These are phyloP conservation scores for Ustilago esculenta DNA, from an alignment of 1,284 basidiomycete genomes.

Conservation along the genomic window DNA sequence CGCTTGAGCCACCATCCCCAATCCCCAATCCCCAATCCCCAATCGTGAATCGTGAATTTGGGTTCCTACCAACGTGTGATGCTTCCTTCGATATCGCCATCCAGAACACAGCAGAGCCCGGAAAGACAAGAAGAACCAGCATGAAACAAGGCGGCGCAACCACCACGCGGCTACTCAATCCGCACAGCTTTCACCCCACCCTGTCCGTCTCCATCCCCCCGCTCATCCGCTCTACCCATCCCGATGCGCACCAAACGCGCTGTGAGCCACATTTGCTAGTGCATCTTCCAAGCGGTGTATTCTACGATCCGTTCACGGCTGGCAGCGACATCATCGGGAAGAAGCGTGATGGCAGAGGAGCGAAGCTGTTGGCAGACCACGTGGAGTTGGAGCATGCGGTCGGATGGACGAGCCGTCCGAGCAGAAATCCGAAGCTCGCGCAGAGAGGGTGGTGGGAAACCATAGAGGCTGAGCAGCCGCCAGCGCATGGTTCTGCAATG, in stretches of 20 bases:
- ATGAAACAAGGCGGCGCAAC: too few species aligned
- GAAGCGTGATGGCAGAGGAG: background rate
- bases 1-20: too few species aligned
- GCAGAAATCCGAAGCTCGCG: too few species aligned
- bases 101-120: too few species aligned
- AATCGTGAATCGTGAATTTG: too few species aligned
- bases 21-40: too few species aligned
- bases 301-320: conserved; percentile 37
- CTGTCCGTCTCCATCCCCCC: conserved; percentile 2
- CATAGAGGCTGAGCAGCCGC: background rate
- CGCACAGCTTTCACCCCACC: conserved; percentile 17
- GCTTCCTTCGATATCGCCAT: too few species aligned
- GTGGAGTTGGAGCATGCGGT: conserved; percentile 27
- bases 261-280: conserved; percentile 17
- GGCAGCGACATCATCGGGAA: conserved; percentile 3
- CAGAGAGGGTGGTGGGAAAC: background rate
- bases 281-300: conserved; percentile 23
- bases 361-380: background rate
- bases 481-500: too few species aligned
- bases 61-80: too few species aligned
- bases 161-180: too few species aligned
- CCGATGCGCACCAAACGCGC: background rate
- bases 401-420: conserved; percentile 3
- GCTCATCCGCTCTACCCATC: background rate
- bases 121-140: too few species aligned